Conservation (phyloP, 1,284 basidiomycete genomes). For the Rhodotorula sp. region DNA sequence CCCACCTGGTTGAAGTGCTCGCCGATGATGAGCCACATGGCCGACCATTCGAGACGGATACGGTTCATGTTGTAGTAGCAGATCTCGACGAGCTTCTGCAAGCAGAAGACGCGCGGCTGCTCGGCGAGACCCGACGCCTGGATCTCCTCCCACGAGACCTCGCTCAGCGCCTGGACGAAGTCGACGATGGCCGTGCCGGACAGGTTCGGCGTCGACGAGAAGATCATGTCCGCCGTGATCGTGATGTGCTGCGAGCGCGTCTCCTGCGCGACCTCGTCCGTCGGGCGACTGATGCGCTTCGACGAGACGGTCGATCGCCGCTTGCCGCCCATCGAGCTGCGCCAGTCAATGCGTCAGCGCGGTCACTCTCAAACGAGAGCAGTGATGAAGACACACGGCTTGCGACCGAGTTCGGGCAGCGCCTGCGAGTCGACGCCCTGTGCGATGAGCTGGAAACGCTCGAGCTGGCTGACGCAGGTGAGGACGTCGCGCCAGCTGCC, state of each 20-base stretch:
- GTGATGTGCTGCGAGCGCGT: constrained; percentile 97
- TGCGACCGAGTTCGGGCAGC: constrained; percentile 73
- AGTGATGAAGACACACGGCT: constrained; percentile 61
- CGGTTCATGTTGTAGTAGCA: constrained; percentile 99
- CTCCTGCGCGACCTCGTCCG: constrained; percentile 94
- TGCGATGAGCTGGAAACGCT: constrained; percentile 94
- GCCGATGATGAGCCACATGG: constrained; percentile 95
- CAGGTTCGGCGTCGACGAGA: constrained; percentile 89
- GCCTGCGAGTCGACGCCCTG: constrained; percentile 66
- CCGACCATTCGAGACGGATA: constrained; percentile 98
- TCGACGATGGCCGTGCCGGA: constrained; percentile 98
- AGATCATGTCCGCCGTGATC: constrained; percentile 98
- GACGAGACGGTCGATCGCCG: constrained; percentile 34
- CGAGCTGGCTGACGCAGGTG: constrained; percentile 92
- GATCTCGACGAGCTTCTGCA: constrained; percentile 98
- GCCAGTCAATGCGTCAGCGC: background rate
- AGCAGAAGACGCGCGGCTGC: constrained; percentile 90
- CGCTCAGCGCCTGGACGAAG: constrained; percentile 93
- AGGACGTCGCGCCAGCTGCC: constrained; percentile 94
- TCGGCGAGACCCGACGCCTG: constrained; percentile 86
- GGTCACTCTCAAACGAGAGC: background rate
- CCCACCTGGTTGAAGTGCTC: constrained; percentile 97
- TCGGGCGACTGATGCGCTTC: constrained; percentile 57
- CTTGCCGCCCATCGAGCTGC: constrained; percentile 15
- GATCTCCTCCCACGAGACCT: constrained; percentile 99